phyloP scores from a whole-genome alignment of 345 rosid species.

The Xanthoceras sorbifolium region DNA sequence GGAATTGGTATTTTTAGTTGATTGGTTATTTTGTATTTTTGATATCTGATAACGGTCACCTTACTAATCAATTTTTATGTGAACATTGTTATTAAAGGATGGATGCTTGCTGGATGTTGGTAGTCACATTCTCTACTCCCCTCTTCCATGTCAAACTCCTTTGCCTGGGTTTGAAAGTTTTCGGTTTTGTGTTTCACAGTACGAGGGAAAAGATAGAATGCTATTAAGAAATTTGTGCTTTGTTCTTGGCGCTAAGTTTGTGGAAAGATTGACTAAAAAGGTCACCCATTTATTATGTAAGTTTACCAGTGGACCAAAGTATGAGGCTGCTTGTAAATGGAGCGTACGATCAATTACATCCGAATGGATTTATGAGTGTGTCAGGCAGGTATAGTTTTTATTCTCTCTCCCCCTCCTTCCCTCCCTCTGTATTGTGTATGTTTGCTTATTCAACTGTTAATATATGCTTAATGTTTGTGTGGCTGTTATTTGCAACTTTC shows the following conservation, averaged over 20 bases:
- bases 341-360: slow-evolving; percentile 61
- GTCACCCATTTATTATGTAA: slow-evolving; percentile 90
- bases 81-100: slow-evolving; percentile 55
- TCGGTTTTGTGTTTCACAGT: slow-evolving; percentile 81
- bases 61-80: slow-evolving; percentile 22
- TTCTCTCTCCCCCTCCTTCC: neutral
- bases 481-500: slow-evolving; percentile 14
- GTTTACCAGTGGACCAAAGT: slow-evolving; percentile 68
- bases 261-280: slow-evolving; percentile 60
- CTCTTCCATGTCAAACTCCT: slow-evolving; percentile 82
- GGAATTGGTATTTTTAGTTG: slow-evolving; percentile 6
- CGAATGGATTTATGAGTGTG: slow-evolving; percentile 91
- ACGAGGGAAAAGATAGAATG: slow-evolving; percentile 69
- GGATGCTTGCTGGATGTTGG: slow-evolving; percentile 78
- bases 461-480: slow-evolving; percentile 8
- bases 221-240: slow-evolving; percentile 78
- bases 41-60: slow-evolving; percentile 22
- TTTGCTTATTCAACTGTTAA: neutral
- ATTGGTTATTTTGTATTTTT: slow-evolving; percentile 4
- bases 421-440: neutral
- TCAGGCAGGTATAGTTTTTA: slow-evolving; percentile 62
- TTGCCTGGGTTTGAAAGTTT: slow-evolving; percentile 78
- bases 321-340: slow-evolving; percentile 78
- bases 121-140: slow-evolving; percentile 85
- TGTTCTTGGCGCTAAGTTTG: slow-evolving; percentile 80